These are phyloP conservation scores for Eucalyptus pauciflora DNA, from an alignment of 345 rosid genomes.

Conservation along the genomic window DNA sequence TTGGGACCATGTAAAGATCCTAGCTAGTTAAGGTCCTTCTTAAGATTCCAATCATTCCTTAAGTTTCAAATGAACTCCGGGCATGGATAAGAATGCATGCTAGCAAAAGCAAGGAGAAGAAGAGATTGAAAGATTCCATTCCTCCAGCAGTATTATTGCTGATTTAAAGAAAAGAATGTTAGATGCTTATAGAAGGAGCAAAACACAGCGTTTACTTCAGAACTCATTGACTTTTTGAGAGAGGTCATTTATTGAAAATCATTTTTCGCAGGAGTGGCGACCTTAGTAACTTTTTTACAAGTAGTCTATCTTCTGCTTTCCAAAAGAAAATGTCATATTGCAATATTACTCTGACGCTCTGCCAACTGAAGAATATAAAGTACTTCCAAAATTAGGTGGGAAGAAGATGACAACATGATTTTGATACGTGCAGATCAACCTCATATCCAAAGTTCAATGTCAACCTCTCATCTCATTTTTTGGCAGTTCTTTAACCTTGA, in stretches of 20 bases:
- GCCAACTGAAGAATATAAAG: neutral
- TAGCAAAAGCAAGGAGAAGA: neutral
- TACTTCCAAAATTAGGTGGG: neutral
- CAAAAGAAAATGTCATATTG: no score
- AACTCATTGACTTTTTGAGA: no score
- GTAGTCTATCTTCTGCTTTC: neutral
- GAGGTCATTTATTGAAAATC: no score
- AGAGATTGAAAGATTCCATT: neutral
- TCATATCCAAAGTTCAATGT: neutral
- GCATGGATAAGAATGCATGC: neutral
- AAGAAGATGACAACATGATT: neutral
- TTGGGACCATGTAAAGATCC: no score
- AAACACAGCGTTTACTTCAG: neutral
- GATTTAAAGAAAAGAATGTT: no score
- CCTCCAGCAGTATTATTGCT: neutral
- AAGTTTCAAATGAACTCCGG: neutral
- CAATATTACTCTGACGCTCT: neutral
- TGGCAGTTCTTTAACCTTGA: no score
- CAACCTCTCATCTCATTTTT: neutral
- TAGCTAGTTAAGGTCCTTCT: no score
- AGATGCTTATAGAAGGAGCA: neutral
- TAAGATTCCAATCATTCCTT: no score
- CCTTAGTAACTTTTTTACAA: neutral
- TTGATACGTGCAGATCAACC: neutral
- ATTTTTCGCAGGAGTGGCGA: fast-evolving